Evolutionary conservation across 2,329 filamentous ascomycete genomes (phyloP).

Genomic region (Chrysoporthe deuterocubensis): DNA sequence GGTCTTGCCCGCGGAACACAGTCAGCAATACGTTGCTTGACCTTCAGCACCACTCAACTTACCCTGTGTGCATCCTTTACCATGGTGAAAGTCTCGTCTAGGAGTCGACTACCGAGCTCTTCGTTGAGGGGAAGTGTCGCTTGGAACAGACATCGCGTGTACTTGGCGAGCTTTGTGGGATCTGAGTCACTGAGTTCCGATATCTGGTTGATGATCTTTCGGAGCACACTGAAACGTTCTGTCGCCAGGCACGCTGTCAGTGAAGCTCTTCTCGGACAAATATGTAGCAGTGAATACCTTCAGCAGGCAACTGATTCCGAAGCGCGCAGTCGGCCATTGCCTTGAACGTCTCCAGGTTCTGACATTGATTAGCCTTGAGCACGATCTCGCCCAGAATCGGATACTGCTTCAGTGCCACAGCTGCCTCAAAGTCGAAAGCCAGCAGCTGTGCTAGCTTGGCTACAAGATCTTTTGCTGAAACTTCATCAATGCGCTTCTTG

Average conservation of each 20-base stretch:
- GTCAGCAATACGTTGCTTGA: slow-evolving; percentile 34
- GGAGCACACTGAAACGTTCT: slow-evolving; percentile 60
- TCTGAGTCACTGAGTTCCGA: slow-evolving; percentile 62
- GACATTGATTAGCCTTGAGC: slow-evolving; percentile 49
- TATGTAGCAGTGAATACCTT: slow-evolving; percentile 45
- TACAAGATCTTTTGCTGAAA: slow-evolving; percentile 55
- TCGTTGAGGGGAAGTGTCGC: slow-evolving; percentile 63
- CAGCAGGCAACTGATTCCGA: slow-evolving; percentile 53
- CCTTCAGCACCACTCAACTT: slow-evolving; percentile 27
- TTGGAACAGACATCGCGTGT: slow-evolving; percentile 78
- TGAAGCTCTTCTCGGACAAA: not conserved
- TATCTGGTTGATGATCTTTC: slow-evolving; percentile 72
- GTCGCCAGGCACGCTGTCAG: slow-evolving; percentile 10
- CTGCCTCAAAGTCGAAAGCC: slow-evolving; percentile 80
- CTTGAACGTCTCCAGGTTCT: slow-evolving; percentile 55
- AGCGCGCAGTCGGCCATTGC: slow-evolving; percentile 70
- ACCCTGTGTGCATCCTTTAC: slow-evolving; percentile 56
- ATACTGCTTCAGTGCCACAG: slow-evolving; percentile 69
- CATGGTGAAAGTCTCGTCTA: slow-evolving; percentile 65
- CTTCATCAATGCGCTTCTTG: slow-evolving; percentile 45
- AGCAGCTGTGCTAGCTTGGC: slow-evolving; percentile 69
- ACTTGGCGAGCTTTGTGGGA: slow-evolving; percentile 68
- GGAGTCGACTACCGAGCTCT: slow-evolving; percentile 58
- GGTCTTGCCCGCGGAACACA: slow-evolving; percentile 6
- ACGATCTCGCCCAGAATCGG: slow-evolving; percentile 67